These are phyloP conservation scores for Akebia trifoliata DNA, from an alignment of 164 flowering plant genomes.

Conservation along the genomic window DNA sequence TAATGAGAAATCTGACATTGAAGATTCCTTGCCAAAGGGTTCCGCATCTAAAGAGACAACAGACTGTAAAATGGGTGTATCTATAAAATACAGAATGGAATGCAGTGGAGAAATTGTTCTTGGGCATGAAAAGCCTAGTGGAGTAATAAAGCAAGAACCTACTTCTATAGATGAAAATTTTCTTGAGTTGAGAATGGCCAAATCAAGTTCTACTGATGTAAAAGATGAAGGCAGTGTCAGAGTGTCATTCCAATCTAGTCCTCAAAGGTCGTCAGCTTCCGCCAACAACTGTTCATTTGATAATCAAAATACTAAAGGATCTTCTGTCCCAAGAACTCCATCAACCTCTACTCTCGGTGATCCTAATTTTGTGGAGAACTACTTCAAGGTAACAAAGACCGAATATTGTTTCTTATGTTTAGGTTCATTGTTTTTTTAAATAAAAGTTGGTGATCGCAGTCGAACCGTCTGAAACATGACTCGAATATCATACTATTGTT, in stretches of 20 bases:
- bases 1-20: slow-evolving; percentile 27
- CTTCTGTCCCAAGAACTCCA: slow-evolving; percentile 22
- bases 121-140: slow-evolving; percentile 12
- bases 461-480: background rate
- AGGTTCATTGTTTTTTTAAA: background rate
- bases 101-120: slow-evolving; percentile 16
- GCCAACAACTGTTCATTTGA: slow-evolving; percentile 23
- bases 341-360: slow-evolving; percentile 49
- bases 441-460: background rate
- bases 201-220: slow-evolving; percentile 11
- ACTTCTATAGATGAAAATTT: slow-evolving; percentile 10
- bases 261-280: slow-evolving; percentile 30
- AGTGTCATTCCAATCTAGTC: slow-evolving; percentile 20
- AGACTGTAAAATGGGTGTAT: slow-evolving; percentile 26
- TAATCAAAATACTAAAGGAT: slow-evolving; percentile 21
- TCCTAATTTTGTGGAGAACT: slow-evolving; percentile 92
- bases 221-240: slow-evolving; percentile 20
- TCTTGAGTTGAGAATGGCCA: slow-evolving; percentile 16
- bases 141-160: slow-evolving; percentile 20
- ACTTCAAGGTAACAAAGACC: slow-evolving; percentile 72
- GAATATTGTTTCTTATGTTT: background rate
- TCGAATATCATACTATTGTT: background rate
- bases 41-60: slow-evolving; percentile 9
- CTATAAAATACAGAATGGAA: slow-evolving; percentile 8
- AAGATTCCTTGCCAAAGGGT: slow-evolving; percentile 18